Evolutionary conservation across 257 asterid genomes (phyloP).

Genomic region (Plantago major): DNA sequence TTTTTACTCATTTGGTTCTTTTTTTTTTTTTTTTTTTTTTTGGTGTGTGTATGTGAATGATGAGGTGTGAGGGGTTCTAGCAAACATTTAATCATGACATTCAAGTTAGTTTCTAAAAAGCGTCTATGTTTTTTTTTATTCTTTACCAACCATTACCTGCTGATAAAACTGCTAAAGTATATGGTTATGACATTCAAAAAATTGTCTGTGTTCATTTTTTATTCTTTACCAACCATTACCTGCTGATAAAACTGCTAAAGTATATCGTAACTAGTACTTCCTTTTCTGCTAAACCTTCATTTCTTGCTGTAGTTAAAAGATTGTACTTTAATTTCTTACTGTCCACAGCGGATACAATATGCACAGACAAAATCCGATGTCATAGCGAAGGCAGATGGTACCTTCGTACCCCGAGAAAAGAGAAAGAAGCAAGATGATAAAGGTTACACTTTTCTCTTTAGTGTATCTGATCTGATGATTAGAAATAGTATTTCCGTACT

Average conservation of each 20-base stretch:
- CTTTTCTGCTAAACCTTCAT: slow-evolving; percentile 6
- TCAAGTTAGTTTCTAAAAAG: too few species aligned
- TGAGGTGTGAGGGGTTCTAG: too few species aligned
- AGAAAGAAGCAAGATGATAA: slow-evolving; percentile 87
- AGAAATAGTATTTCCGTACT: too few species aligned
- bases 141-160: not conserved
- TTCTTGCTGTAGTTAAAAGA: not conserved
- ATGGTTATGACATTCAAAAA: too few species aligned
- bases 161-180: not conserved
- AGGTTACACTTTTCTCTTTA: slow-evolving; percentile 42
- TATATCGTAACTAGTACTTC: not conserved
- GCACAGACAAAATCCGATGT: slow-evolving; percentile 93
- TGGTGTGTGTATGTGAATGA: too few species aligned
- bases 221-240: not conserved
- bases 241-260: not conserved
- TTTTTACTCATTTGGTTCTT: not conserved
- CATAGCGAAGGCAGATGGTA: slow-evolving; percentile 86
- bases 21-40: too few species aligned
- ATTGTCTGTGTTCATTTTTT: not conserved
- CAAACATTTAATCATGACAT: too few species aligned
- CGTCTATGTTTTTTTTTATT: not conserved
- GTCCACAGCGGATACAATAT: slow-evolving; percentile 76
- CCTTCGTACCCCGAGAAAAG: slow-evolving; percentile 88
- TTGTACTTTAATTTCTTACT: slow-evolving; percentile 9
- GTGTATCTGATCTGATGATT: too few species aligned